Conservation (phyloP, 768 basidiomycete species). For the Suillus ampliporus region DNA sequence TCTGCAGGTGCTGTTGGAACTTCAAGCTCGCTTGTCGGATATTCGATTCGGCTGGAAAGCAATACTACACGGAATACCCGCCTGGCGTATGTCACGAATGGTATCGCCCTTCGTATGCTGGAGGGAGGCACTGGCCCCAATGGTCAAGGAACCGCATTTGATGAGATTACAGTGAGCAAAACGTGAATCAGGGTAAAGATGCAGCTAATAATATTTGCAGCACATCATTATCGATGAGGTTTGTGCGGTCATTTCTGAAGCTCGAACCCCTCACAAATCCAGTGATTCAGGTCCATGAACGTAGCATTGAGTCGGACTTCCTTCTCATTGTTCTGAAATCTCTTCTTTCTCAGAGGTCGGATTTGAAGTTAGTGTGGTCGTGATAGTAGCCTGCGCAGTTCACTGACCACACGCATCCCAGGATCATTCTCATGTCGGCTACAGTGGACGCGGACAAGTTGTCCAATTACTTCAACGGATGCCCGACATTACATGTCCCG, state of each 20-base stretch:
- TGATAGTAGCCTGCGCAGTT: background rate
- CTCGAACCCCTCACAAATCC: background rate
- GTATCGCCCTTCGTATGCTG: conserved; percentile 96
- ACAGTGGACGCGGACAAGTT: conserved; percentile 93
- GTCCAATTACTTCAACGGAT: conserved; percentile 85
- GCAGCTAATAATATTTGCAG: conserved; percentile 42
- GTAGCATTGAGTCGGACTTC: conserved; percentile 97
- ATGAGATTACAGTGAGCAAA: conserved; percentile 85
- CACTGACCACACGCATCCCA: conserved; percentile 35
- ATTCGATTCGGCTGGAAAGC: conserved; percentile 92
- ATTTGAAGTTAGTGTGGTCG: conserved; percentile 70
- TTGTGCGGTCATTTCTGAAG: conserved; percentile 16
- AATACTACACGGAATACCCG: conserved; percentile 81
- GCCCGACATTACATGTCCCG: conserved; percentile 85
- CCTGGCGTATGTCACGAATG: conserved; percentile 88
- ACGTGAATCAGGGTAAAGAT: conserved; percentile 4
- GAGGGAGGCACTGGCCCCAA: conserved; percentile 77
- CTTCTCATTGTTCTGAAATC: conserved; percentile 92
- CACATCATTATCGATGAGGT: conserved; percentile 97
- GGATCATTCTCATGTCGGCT: conserved; percentile 96
- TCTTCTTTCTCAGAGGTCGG: conserved; percentile 71
- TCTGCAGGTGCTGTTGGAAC: conserved; percentile 79
- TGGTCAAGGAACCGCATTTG: conserved; percentile 81
- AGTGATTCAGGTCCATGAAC: conserved; percentile 79
- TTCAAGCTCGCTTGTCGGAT: conserved; percentile 81